Base-by-base conservation (phyloP, 495 filamentous ascomycete genomes). In the Staphylotrichum tortipilum region DNA sequence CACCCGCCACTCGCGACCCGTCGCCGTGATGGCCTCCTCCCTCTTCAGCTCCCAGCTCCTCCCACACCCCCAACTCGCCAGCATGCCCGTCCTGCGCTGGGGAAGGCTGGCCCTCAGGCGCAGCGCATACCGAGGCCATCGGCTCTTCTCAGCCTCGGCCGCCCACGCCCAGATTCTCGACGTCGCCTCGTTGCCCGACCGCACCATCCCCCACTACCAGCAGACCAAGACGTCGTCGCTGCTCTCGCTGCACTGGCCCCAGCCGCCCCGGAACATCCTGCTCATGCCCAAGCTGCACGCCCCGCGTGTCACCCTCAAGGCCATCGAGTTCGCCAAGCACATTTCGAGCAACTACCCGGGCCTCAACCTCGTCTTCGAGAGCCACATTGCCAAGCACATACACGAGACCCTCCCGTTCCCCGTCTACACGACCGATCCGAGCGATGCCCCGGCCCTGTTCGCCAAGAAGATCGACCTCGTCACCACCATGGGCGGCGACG, bases 401-500 rank as follows among this genome's bases (percentile, higher is more conserved):
- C 87, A 95, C 64, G 71, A 80, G n/a, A 70, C 68, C 4, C 71
- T 98, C 23, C 64, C 80, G 3, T 89, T 87, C 58, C 88, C 92
- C 14, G 76, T 97, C 22, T 95, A 91, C 61, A 77, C 81, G 2
- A 61, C 76, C 12, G 65, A 67, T 12, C 65, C 77, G 18, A 59
- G 34, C 33, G 55, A 58, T 36, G 44, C 46, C 29, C 31, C 52
- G 49, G 33, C 22, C 7, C 63, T 69, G 14, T 74, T 77, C 30
- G 72, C 74, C 0, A 67, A 67, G 23, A 96, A 94, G 66, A 80
- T 88, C 12, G 92, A 98, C 57, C 72, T 96, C 22, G 83, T 85
- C 2, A 79, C 86, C 31, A 97, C 94, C 0, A 77, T 98, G 38
- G 92, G 92, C 34, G 92, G 92, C 50, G 92, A 98, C 68, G 92